A percentile compares a stretch with the other conserved stretches of the same genome.
Conservation (phyloP, 352 stramenopile genomes). For the Pythium pyrilobum region DNA sequence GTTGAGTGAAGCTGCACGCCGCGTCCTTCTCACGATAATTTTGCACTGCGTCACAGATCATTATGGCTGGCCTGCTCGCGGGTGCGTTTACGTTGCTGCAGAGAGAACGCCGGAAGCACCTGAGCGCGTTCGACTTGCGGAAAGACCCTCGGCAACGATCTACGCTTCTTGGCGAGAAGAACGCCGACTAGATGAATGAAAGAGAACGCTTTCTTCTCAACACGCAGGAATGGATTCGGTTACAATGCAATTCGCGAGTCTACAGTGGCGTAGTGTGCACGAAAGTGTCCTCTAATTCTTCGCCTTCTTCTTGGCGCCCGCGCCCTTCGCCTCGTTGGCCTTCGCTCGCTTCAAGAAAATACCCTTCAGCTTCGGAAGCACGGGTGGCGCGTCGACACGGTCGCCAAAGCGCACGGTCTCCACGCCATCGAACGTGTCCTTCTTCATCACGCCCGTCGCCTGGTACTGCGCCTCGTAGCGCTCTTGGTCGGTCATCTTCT, state of each 20-base stretch:
- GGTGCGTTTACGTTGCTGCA: conserved; percentile 43
- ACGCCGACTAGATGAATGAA: conserved; percentile 23
- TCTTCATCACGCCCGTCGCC: conserved; percentile 52
- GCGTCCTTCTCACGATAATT: background rate
- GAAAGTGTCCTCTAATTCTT: conserved; percentile 12
- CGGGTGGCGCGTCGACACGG: conserved; percentile 71
- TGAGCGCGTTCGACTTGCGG: conserved; percentile 72
- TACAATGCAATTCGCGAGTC: too few species aligned
- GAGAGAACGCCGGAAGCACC: conserved; percentile 65
- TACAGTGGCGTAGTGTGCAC: too few species aligned
- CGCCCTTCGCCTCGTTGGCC: conserved; percentile 24
- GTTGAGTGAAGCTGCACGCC: too few species aligned
- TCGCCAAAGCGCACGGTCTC: conserved; percentile 71
- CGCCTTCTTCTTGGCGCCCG: background rate
- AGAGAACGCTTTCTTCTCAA: background rate
- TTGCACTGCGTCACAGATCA: conserved; percentile 23
- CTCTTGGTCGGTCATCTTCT: conserved; percentile 79
- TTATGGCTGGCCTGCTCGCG: conserved; percentile 42
- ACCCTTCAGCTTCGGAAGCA: conserved; percentile 75
- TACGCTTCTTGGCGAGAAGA: conserved; percentile 36
- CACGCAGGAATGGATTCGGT: too few species aligned
- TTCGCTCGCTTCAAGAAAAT: conserved; percentile 80
- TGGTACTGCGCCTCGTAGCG: conserved; percentile 76
- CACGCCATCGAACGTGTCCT: conserved; percentile 63
- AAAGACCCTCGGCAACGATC: conserved; percentile 59